Evolutionary conservation across 768 basidiomycete species (phyloP).

Genomic region (Stropharia rugosoannulata): DNA sequence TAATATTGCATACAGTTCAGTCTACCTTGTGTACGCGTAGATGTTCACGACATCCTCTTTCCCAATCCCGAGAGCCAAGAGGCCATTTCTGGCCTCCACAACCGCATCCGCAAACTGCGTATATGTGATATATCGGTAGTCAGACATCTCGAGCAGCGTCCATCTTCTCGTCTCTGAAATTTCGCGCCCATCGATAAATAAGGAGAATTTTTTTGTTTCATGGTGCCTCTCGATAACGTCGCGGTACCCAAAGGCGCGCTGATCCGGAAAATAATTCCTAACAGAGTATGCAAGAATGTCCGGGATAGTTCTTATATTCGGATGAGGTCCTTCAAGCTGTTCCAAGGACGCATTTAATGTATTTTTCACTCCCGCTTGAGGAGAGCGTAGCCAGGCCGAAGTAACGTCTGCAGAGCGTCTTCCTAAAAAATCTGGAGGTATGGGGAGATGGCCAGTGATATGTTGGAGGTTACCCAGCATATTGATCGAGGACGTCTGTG

Average conservation of each 20-base stretch:
- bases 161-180: constrained; percentile 79
- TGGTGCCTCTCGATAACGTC: constrained; percentile 60
- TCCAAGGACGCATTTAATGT: no score
- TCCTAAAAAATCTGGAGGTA: constrained; percentile 14
- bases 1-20: not conserved
- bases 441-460: constrained; percentile 11
- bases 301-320: constrained; percentile 66
- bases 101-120: constrained; percentile 56
- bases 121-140: constrained; percentile 73
- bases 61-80: constrained; percentile 59
- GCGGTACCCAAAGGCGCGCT: constrained; percentile 66
- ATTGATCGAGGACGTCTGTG: not conserved
- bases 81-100: constrained; percentile 56
- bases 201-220: constrained; percentile 80
- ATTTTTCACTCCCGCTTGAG: no score
- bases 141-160: constrained; percentile 82
- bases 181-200: constrained; percentile 72
- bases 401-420: constrained; percentile 58
- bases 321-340: no score
- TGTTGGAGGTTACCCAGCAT: constrained; percentile 9
- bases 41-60: constrained; percentile 76
- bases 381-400: constrained; percentile 27
- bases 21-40: constrained; percentile 73
- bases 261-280: constrained; percentile 58
- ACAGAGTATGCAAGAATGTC: constrained; percentile 71